Evolutionary conservation across 176 grass and related monocot genomes (phyloP).

Genomic region (Oryza australiensis): DNA sequence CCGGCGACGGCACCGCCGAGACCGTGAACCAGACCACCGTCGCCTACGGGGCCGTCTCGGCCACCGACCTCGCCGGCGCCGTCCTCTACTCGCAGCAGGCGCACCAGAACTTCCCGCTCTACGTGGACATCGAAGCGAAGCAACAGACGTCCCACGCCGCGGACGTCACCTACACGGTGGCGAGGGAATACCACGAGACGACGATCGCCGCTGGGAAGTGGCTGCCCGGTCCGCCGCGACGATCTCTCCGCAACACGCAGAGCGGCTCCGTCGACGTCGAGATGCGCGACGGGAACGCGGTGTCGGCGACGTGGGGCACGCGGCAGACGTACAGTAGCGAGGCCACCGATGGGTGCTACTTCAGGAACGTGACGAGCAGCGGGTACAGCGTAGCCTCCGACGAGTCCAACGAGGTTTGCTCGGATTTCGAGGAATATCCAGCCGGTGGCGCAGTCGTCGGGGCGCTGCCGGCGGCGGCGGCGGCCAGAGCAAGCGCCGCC

Average conservation of each 20-base stretch:
- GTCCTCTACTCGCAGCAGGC: background rate
- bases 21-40: background rate
- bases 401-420: conserved; percentile 26
- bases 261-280: background rate
- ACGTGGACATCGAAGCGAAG: background rate
- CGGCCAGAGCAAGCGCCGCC: background rate
- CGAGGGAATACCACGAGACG: background rate
- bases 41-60: background rate
- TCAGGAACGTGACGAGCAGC: conserved; percentile 50
- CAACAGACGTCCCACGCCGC: background rate
- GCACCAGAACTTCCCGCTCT: background rate
- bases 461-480: background rate
- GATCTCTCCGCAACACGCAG: conserved; percentile 22
- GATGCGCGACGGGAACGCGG: background rate
- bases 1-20: background rate
- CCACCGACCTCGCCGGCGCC: background rate
- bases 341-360: conserved; percentile 49
- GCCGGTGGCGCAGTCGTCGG: background rate
- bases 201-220: conserved; percentile 33
- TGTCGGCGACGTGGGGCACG: background rate
- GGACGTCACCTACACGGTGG: background rate
- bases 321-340: conserved; percentile 15
- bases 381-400: conserved; percentile 34
- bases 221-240: background rate
- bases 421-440: conserved; percentile 2